These are phyloP conservation scores for Aquilaria sinensis DNA, from an alignment of 345 rosid genomes.

Conservation along the genomic window DNA sequence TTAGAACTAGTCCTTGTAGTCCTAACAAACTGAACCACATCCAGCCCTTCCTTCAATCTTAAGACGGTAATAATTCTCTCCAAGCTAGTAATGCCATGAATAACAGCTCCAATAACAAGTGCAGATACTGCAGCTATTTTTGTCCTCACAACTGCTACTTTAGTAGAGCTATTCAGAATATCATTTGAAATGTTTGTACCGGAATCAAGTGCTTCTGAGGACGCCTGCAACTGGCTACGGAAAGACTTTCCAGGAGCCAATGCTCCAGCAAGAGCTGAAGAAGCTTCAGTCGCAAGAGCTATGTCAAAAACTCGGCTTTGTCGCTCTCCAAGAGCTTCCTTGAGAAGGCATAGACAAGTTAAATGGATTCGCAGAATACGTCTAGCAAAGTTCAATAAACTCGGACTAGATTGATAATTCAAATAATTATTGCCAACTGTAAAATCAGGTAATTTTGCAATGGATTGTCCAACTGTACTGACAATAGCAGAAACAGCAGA, in stretches of 20 bases:
- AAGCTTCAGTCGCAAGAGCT: constrained; percentile 93
- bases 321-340: constrained; percentile 97
- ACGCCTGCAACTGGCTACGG: constrained; percentile 64
- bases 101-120: constrained; percentile 72
- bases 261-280: constrained; percentile 60
- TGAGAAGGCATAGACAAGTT: constrained; percentile 70
- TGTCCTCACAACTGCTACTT: constrained; percentile 37
- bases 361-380: constrained; percentile 76
- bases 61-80: constrained; percentile 88
- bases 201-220: constrained; percentile 75
- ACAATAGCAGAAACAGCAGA: constrained; percentile 90
- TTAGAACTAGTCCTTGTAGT: constrained; percentile 66
- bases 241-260: constrained; percentile 73
- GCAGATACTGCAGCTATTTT: constrained; percentile 79
- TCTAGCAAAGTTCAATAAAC: constrained; percentile 50
- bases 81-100: constrained; percentile 87
- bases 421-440: constrained; percentile 36
- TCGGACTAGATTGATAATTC: constrained; percentile 38
- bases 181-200: constrained; percentile 39
- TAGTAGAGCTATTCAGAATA: constrained; percentile 36
- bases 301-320: constrained; percentile 93
- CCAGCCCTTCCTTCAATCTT: constrained; percentile 79
- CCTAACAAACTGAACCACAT: constrained; percentile 77
- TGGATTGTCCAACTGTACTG: constrained; percentile 52
- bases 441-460: constrained; percentile 75